Percentiles rank a stretch among this genome's conserved stretches.
Conservation (phyloP, 352 stramenopile species). For the Saprolegnia parasitica region DNA sequence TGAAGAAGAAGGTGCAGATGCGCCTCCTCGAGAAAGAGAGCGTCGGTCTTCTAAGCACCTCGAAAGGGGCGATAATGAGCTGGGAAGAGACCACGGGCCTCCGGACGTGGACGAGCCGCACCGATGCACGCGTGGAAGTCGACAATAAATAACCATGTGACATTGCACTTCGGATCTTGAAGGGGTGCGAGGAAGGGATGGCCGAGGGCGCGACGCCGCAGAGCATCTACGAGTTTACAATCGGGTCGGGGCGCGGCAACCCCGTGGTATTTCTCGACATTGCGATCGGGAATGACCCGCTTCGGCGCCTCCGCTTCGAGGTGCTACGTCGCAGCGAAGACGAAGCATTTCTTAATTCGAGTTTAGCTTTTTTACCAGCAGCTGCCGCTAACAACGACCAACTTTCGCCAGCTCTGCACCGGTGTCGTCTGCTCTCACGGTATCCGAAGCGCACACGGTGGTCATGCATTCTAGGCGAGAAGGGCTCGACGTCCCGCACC, state of each 20-base stretch:
- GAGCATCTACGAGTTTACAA: constrained; percentile 43
- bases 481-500: background rate
- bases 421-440: constrained; percentile 33
- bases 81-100: constrained; percentile 25
- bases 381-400: constrained; percentile 52
- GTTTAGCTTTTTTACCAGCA: constrained; percentile 66
- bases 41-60: constrained; percentile 16
- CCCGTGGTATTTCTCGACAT: constrained; percentile 66
- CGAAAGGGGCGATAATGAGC: constrained; percentile 15
- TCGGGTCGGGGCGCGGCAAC: constrained; percentile 37
- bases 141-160: background rate
- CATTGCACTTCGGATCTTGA: background rate
- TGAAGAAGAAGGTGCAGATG: constrained; percentile 28
- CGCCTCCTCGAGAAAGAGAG: constrained; percentile 9
- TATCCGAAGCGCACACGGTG: background rate
- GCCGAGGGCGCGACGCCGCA: constrained; percentile 18
- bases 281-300: constrained; percentile 43
- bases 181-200: background rate
- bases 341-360: constrained; percentile 11
- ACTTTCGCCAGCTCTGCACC: constrained; percentile 71
- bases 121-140: background rate
- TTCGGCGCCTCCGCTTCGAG: constrained; percentile 62
- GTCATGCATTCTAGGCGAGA: constrained; percentile 2
- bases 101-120: constrained; percentile 18
- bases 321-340: constrained; percentile 29